A percentile compares a stretch with the other conserved stretches of the same genome.
Conservation (phyloP, 2,329 filamentous ascomycete species). For the Ampelomyces quisqualis region DNA sequence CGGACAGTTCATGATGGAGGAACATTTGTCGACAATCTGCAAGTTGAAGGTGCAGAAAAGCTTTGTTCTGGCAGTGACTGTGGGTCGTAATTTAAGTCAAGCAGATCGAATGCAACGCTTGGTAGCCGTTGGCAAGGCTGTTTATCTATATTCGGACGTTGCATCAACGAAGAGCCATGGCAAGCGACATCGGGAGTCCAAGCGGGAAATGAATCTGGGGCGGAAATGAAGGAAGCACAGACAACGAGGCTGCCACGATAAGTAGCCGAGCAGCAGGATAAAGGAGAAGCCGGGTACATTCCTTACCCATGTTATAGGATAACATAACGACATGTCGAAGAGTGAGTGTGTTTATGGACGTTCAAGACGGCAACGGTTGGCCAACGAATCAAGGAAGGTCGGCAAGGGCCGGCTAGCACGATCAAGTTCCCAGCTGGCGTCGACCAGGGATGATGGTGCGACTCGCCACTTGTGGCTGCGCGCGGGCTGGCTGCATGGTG, state of each 20-base stretch:
- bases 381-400: constrained; percentile 1
- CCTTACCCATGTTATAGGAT: background rate
- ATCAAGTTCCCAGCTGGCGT: background rate
- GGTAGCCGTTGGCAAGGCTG: constrained; percentile 14
- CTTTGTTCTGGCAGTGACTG: constrained; percentile 3
- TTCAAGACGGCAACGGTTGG: constrained; percentile 2
- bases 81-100: background rate
- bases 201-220: constrained; percentile 2
- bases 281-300: background rate
- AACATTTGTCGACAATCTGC: no score
- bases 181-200: constrained; percentile 4
- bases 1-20: no score
- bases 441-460: constrained; percentile 3
- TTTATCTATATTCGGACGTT: no score
- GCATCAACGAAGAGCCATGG: no score
- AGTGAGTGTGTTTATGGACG: constrained; percentile 2
- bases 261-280: background rate
- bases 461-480: constrained; percentile 4
- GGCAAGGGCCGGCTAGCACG: constrained; percentile 1
- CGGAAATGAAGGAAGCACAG: constrained; percentile 1
- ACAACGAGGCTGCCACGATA: constrained; percentile 1
- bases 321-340: constrained; percentile 5
- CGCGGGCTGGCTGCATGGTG: constrained; percentile 3
- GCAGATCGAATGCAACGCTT: constrained; percentile 12
- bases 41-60: no score